phyloP scores from a whole-genome alignment of 202 grass and related monocot genomes.

The Eragrostis tef region DNA sequence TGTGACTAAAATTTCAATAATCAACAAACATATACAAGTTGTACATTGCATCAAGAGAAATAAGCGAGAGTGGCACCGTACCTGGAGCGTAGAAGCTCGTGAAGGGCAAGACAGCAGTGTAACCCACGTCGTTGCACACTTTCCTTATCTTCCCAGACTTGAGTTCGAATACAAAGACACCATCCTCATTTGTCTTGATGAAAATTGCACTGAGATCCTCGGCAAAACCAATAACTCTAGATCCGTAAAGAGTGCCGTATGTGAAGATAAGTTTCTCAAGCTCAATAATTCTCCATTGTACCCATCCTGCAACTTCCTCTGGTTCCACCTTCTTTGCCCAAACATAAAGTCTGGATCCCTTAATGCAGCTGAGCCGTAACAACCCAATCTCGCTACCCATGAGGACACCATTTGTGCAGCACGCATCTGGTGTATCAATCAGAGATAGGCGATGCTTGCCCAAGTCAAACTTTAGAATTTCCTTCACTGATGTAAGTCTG shows the following conservation, averaged over 20 bases:
- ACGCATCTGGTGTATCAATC: background rate
- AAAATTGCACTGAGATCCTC: background rate
- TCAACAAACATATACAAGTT: background rate
- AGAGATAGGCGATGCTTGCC: background rate
- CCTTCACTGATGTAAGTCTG: background rate
- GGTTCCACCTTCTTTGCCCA: background rate
- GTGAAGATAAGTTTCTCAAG: background rate
- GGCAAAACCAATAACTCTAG: background rate
- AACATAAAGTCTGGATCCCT: background rate
- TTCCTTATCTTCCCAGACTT: background rate
- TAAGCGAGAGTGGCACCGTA: background rate
- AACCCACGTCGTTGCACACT: background rate
- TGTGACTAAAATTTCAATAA: no score
- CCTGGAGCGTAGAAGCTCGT: background rate
- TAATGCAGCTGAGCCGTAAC: background rate
- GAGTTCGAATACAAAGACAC: background rate
- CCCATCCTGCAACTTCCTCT: background rate
- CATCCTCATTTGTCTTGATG: background rate
- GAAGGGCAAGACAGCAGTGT: background rate
- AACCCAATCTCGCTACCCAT: background rate
- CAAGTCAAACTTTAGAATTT: no score
- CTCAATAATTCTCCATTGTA: background rate
- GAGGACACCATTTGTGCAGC: accelerated
- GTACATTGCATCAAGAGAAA: background rate
- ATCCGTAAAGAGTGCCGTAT: background rate